phyloP scores from a whole-genome alignment of 2,329 filamentous ascomycete species.

The Colletotrichum phormii region DNA sequence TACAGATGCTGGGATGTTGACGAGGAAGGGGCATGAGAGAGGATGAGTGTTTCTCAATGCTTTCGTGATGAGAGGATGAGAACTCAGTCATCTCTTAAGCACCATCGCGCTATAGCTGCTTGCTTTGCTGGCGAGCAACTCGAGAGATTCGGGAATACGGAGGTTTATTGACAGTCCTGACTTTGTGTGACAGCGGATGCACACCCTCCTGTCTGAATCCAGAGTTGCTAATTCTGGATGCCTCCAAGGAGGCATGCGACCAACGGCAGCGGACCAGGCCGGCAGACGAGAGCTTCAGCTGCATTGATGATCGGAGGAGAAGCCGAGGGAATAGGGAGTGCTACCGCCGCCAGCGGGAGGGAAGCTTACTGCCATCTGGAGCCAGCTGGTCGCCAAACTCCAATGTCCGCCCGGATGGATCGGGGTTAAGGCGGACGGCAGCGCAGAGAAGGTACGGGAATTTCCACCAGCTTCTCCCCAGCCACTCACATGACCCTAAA shows the following conservation, averaged over 20 bases:
- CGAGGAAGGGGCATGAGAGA: neutral
- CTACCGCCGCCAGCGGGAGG: neutral
- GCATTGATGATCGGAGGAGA: too few relatives aligned
- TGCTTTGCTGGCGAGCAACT: neutral
- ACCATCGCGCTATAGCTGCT: neutral
- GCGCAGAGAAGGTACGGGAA: conserved; percentile 26
- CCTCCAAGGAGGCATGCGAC: too few relatives aligned
- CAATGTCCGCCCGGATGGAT: conserved; percentile 9
- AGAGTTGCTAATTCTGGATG: neutral
- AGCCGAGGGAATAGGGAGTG: neutral
- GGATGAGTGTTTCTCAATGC: neutral
- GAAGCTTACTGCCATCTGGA: accelerated
- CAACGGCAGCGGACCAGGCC: neutral
- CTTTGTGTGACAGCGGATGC: neutral
- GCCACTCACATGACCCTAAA: conserved; percentile 33
- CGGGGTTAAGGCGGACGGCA: conserved; percentile 22
- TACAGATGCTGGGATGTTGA: neutral
- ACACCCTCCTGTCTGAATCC: neutral
- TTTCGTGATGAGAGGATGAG: neutral
- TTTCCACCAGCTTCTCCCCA: conserved; percentile 29
- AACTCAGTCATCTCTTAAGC: neutral
- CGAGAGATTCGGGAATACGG: neutral
- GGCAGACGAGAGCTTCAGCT: too few relatives aligned
- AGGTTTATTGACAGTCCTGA: neutral
- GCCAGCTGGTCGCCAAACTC: neutral